Percentiles rank a stretch among this genome's conserved stretches.
Conservation (phyloP, 148 eudicot genomes). For the Rhododendron kiyosumense region DNA sequence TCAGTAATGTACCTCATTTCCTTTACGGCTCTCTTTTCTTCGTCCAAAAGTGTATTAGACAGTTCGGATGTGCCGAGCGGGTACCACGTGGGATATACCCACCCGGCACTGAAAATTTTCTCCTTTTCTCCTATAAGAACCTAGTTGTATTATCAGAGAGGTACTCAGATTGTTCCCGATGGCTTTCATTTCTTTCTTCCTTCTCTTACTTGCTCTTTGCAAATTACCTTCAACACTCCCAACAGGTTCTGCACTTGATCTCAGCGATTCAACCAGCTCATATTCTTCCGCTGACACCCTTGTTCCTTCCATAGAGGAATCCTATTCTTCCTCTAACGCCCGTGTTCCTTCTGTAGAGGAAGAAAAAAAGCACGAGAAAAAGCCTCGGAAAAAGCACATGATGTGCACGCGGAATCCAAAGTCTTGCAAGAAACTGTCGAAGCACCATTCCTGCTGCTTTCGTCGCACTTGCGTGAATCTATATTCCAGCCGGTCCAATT, state of each 20-base stretch:
- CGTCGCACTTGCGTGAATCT: neutral
- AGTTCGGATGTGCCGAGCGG: no score
- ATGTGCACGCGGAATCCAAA: neutral
- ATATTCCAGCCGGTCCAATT: neutral
- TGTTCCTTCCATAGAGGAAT: neutral
- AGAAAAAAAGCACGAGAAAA: neutral
- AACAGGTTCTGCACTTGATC: neutral
- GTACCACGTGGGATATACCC: no score
- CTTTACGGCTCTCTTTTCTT: neutral
- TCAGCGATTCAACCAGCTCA: neutral
- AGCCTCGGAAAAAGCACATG: neutral
- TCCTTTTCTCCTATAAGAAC: neutral
- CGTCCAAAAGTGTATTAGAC: no score
- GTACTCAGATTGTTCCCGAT: neutral
- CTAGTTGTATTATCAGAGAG: neutral
- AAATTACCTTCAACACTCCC: neutral
- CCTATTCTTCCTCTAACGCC: neutral
- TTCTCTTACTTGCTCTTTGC: neutral
- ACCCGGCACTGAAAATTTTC: no score
- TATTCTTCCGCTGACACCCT: neutral
- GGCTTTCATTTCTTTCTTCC: constrained; percentile 5
- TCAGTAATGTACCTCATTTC: neutral
- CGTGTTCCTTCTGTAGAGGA: neutral
- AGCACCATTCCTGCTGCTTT: neutral
- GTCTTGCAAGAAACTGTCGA: neutral